Percentiles rank a stretch among this genome's conserved stretches.
Evolutionary conservation across 176 grass and related monocot species (phyloP).

Genomic region (Melocanna baccifera): DNA sequence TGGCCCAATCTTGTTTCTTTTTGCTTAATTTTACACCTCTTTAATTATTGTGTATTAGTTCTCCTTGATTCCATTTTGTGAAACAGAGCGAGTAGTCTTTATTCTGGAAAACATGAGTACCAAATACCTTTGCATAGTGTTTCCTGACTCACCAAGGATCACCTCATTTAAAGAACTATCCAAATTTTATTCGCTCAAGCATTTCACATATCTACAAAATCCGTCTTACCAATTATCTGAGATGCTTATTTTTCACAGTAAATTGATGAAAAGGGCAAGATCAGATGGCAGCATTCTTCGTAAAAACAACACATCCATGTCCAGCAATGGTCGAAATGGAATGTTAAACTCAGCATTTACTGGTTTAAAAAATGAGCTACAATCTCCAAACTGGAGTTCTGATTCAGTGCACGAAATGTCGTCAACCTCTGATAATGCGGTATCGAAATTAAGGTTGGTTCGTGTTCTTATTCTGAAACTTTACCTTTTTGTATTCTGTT

Average conservation of each 20-base stretch:
- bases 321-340: conserved; percentile 52
- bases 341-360: conserved; percentile 36
- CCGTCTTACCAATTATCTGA: conserved; percentile 21
- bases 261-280: conserved; percentile 70
- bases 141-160: background rate
- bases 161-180: conserved; percentile 11
- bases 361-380: conserved; percentile 30
- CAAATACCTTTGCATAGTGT: background rate
- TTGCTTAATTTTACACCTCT: conserved; percentile 2
- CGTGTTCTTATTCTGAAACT: conserved; percentile 22
- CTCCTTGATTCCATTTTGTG: background rate
- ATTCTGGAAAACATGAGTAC: conserved; percentile 21
- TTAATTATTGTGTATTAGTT: background rate
- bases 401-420: conserved; percentile 25
- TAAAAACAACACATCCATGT: conserved; percentile 44
- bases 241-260: conserved; percentile 58
- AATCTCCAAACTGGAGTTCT: conserved; percentile 29
- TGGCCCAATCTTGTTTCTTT: background rate
- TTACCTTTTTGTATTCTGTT: conserved; percentile 11
- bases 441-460: conserved; percentile 46
- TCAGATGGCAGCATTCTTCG: conserved; percentile 85
- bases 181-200: conserved; percentile 14
- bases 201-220: conserved; percentile 18
- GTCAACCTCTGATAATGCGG: conserved; percentile 8
- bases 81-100: background rate